Evolutionary conservation across 768 basidiomycete genomes (phyloP), one percentile per base, ranked within the genome.

Genomic region (Auriscalpium microsporum): DNA sequence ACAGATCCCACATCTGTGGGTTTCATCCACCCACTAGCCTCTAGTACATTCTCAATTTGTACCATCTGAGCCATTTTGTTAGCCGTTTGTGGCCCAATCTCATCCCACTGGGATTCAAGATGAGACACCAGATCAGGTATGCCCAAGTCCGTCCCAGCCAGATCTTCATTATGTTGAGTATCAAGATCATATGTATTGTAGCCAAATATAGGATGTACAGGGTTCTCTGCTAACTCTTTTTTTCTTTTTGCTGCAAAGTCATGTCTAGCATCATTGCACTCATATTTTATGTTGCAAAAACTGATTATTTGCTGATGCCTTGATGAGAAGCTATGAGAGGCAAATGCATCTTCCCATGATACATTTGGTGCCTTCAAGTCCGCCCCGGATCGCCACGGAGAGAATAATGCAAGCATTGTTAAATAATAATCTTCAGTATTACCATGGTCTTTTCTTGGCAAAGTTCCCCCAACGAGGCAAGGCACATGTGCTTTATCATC

Each of bases 251-350:
- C 58, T 37, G 58, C 40, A 57, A 58, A 71, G 48, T 72, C 71
- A 59, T 74, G 71, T 19, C 67, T 40, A 2, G 67, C 65, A 65
- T 74, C 70, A 8, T 68, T 49, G 52, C 72, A 73, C 52, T 74
- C 71, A 61, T 73, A 71, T 17, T 52, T 35, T 1, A 74, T 36
- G 55, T 72, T 65, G 33, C 72, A 65, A 51, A 70, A 69, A n/a
- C 56, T 47, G 52, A 73, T 72, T 0, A 67, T 28, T 14, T 58
- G 21, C 4, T 45, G 0, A 16, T 66, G 54, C 34, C 36, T 5
- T 2, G n/a, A 7, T n/a, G 53, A 54, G 47, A 71, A 70, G 0
- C 21, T 42, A 48, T 67, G 51, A 0, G 34, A 10, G 1, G 23
- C 21, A 57, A 65, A 69, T 1, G 61, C 53, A 13, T 63, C 56